Evolutionary conservation across 345 rosid genomes (phyloP).

Genomic region (Excoecaria agallocha): DNA sequence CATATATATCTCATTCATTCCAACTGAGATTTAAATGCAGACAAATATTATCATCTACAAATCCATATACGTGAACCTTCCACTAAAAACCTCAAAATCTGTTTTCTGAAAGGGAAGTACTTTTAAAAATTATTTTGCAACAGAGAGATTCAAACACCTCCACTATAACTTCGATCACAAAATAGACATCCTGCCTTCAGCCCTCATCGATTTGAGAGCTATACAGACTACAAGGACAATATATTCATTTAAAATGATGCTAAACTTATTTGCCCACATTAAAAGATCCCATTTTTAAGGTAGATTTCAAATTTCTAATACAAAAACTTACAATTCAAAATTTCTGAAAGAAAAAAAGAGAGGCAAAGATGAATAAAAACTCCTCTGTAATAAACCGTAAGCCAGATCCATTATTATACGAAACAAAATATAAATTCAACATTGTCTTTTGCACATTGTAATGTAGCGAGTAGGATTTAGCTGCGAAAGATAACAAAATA

Average conservation of each 20-base stretch:
- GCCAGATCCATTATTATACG: background rate
- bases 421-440: background rate
- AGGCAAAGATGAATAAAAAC: background rate
- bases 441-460: too few relatives aligned
- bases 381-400: background rate
- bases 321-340: background rate
- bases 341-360: too few relatives aligned
- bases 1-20: background rate
- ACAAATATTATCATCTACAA: background rate
- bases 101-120: background rate
- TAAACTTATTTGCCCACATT: background rate
- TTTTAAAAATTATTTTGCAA: background rate
- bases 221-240: background rate
- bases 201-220: too few relatives aligned
- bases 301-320: background rate
- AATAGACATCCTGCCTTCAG: background rate
- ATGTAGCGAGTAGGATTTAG: too few relatives aligned
- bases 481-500: too few relatives aligned
- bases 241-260: background rate
- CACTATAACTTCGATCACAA: too few relatives aligned
- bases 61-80: background rate
- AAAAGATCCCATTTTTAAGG: background rate
- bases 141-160: background rate
- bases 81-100: background rate
- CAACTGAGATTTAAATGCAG: background rate